These are phyloP conservation scores for Cryptococcus neoformans DNA, from an alignment of 1,284 basidiomycete genomes.

Conservation along the genomic window DNA sequence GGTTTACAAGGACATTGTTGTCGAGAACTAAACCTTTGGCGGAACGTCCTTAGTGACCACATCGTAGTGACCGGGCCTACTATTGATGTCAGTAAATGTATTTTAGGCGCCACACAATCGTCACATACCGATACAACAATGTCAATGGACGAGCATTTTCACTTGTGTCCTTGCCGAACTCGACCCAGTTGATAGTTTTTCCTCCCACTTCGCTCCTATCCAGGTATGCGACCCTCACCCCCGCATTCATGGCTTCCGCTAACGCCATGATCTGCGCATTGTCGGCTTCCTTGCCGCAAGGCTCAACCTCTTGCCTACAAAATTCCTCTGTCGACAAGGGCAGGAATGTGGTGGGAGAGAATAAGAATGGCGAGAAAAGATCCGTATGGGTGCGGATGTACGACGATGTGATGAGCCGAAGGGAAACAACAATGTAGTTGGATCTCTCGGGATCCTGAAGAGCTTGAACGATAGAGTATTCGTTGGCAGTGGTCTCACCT, in stretches of 20 bases:
- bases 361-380: constrained; percentile 67
- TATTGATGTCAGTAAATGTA: neutral
- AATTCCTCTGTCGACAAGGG: constrained; percentile 62
- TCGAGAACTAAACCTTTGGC: constrained; percentile 48
- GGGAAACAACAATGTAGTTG: constrained; percentile 49
- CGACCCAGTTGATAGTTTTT: constrained; percentile 57
- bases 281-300: constrained; percentile 81
- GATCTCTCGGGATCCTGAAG: constrained; percentile 44
- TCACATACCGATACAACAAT: constrained; percentile 68
- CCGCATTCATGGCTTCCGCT: constrained; percentile 63
- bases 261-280: constrained; percentile 81
- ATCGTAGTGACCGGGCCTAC: constrained; percentile 73
- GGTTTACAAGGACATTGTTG: constrained; percentile 28
- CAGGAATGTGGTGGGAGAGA: constrained; percentile 66
- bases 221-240: constrained; percentile 74
- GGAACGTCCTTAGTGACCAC: constrained; percentile 53
- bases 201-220: constrained; percentile 57
- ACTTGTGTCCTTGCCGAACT: constrained; percentile 58
- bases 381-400: constrained; percentile 67
- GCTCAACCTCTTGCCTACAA: constrained; percentile 73
- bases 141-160: constrained; percentile 48
- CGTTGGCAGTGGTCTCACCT: constrained; percentile 25
- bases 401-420: constrained; percentile 76
- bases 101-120: neutral
- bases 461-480: constrained; percentile 37